Base-by-base conservation (phyloP, 2,329 filamentous ascomycete genomes). In the Cryphonectria nitschkei region DNA sequence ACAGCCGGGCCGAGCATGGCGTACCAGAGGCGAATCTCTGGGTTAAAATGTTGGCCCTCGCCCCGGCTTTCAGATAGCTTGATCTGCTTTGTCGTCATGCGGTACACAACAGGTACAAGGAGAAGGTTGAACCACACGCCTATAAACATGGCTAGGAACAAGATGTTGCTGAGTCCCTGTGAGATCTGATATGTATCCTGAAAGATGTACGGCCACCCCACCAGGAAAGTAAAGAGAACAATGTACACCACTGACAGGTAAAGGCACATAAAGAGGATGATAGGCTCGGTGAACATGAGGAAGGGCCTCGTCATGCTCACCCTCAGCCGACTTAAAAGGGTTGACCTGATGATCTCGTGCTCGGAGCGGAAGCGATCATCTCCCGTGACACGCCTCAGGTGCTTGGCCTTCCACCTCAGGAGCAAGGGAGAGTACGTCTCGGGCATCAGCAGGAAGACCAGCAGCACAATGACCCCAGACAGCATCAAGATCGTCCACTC, bases 401-500 rank as follows among this genome's bases (percentile, higher is more conserved):
- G 85, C 39, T 82, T 80, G 2, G 90, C 90, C 75, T 91, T 92
- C 72, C 83, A 83, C 69, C 87, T 84, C 43, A 92, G 79, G 3
- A 92, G 79, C 19, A 90, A 64, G 46, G 78, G 79, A 2, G 77
- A 85, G 73, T 92, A 92, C 0, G 90, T 92, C 77, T 92, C 90
- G 1, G 90, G 90, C 67, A 92, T 88, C 63, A 90, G 82, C 22
- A 89, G 75, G 34, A 88, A 76, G 46, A 92, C 86, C 52, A 87
- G 75, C n/a, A 82, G 77, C 34, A 91, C 82, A 70, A 90, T 80
- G 7, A 85, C 77, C 0, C 83, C 87, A 0, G 89, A 84, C 84
- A 89, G 89, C 66, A 92, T 91, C 43, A 92, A 80, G 70, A 91
- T 83, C 1, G 89, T 83, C 80, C 90, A 92, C 77, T 92, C 90